These are phyloP conservation scores for Colletotrichum agaves DNA, from an alignment of 2,329 filamentous ascomycete species.

Conservation along the genomic window DNA sequence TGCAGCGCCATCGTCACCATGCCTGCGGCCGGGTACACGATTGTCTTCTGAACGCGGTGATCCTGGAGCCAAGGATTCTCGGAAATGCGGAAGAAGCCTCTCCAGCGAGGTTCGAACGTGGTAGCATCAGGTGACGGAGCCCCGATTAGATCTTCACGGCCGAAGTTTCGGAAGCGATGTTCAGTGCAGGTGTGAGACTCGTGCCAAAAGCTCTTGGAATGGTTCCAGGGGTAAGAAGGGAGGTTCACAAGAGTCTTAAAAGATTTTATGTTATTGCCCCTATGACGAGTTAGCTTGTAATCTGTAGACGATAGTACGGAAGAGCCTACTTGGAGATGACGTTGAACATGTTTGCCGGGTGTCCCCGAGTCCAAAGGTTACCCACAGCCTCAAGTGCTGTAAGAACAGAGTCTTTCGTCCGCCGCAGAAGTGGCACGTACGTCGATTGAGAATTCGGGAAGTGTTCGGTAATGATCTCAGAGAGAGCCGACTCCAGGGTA, in stretches of 20 bases:
- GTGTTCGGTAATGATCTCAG: constrained; percentile 47
- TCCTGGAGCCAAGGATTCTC: constrained; percentile 65
- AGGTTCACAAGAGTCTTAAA: constrained; percentile 52
- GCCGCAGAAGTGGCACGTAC: constrained; percentile 46
- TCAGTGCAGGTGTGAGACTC: constrained; percentile 59
- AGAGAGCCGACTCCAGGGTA: constrained; percentile 49
- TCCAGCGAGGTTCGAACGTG: constrained; percentile 60
- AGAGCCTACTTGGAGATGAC: constrained; percentile 41
- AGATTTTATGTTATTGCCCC: background rate
- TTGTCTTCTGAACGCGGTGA: constrained; percentile 61
- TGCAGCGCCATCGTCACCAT: constrained; percentile 62
- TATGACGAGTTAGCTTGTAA: constrained; percentile 19
- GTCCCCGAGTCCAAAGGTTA: constrained; percentile 51
- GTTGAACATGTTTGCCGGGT: constrained; percentile 45
- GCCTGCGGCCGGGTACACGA: constrained; percentile 62
- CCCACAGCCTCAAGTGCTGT: constrained; percentile 48
- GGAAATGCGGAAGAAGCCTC: constrained; percentile 58
- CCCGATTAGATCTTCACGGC: constrained; percentile 63
- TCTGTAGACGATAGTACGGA: background rate
- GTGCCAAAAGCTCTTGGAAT: constrained; percentile 62
- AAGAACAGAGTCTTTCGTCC: constrained; percentile 39
- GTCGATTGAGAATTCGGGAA: background rate
- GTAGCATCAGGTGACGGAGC: constrained; percentile 55
- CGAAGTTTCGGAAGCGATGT: constrained; percentile 56
- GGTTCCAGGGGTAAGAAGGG: constrained; percentile 66